Evolutionary conservation across 1,284 basidiomycete species (phyloP).

Genomic region (Tremellales sp.): DNA sequence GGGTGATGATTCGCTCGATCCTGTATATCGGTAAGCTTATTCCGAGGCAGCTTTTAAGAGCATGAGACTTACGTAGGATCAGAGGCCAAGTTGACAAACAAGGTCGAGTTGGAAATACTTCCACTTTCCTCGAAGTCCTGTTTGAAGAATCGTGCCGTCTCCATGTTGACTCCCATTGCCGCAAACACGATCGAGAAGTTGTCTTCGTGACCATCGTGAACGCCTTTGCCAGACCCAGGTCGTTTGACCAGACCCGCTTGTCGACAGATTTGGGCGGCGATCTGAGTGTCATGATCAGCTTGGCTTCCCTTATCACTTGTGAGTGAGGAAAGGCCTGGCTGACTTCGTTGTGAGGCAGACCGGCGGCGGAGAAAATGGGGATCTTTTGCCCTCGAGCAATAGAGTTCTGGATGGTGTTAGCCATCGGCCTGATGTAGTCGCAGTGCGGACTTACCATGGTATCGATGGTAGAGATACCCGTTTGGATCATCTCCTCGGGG

Average conservation of each 20-base stretch:
- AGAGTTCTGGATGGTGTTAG: slow-evolving; percentile 61
- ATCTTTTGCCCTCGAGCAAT: slow-evolving; percentile 99
- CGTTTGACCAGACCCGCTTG: slow-evolving; percentile 96
- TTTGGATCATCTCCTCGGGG: slow-evolving; percentile 99
- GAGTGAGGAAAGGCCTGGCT: slow-evolving; percentile 25
- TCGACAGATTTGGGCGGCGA: slow-evolving; percentile 99
- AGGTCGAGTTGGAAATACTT: slow-evolving; percentile 92
- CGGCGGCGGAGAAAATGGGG: slow-evolving; percentile 98
- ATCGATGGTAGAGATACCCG: slow-evolving; percentile 98
- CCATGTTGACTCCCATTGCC: slow-evolving; percentile 99
- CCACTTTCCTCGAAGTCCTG: slow-evolving; percentile 99
- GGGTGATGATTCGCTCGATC: slow-evolving; percentile 99
- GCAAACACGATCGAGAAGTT: slow-evolving; percentile 99
- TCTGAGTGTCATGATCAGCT: slow-evolving; percentile 54
- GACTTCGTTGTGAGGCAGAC: slow-evolving; percentile 98
- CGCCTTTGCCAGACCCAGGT: slow-evolving; percentile 77
- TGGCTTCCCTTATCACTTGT: neutral
- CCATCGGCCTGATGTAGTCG: slow-evolving; percentile 1
- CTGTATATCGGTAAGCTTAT: slow-evolving; percentile 52
- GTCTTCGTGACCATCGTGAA: slow-evolving; percentile 98
- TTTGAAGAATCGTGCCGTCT: slow-evolving; percentile 99
- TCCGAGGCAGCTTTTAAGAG: too few species aligned
- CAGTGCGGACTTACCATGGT: slow-evolving; percentile 59
- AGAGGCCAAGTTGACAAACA: slow-evolving; percentile 98
- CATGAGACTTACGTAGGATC: slow-evolving; percentile 78